Evolutionary conservation across 2,329 filamentous ascomycete species (phyloP), one percentile per base, ranked within the genome.

Genomic region (Polytolypa hystricis): DNA sequence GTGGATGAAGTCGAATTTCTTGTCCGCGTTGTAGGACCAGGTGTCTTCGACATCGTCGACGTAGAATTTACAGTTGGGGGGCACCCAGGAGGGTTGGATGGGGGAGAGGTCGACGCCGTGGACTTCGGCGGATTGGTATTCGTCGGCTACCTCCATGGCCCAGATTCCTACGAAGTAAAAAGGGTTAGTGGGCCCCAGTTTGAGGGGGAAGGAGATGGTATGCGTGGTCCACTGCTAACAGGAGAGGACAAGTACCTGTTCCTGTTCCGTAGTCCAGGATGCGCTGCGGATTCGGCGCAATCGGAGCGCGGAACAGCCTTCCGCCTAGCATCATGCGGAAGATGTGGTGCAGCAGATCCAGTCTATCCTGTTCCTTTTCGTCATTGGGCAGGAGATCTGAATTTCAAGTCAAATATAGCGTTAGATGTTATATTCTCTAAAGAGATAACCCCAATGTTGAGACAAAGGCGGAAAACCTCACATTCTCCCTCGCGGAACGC

Each of bases 131-230:
- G 47, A 47, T 3, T 60, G 59, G 37, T 53, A 61, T 32, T 53
- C 48, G 44, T 63, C 59, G 11, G 58, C 61, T 31, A 63, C 55
- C 26, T 64, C 58, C 18, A 64, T 55, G 5, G 60, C 60, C 60
- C 60, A 65, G 16, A 61, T 58, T 1, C 61, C 61, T 11, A 28
- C 25, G 27, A 25, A 25, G n/a, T 7, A n/a, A 25, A 7, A 25
- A n/a, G n/a, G n/a, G n/a, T n/a, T n/a, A n/a, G n/a, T n/a, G n/a
- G n/a, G n/a, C 21, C 7, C n/a, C n/a, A 25, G 21, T 25, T 25
- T 7, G 7, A 25, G 7, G 7, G 21, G n/a, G n/a, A 25, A 7
- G n/a, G 7, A 25, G n/a, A n/a, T 25, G 21, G 21, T n/a, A 25
- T 25, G 21, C n/a, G n/a, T n/a, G n/a, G n/a, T n/a, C n/a, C n/a